These are phyloP conservation scores for Aspergillus unguis DNA, from an alignment of 2,329 filamentous ascomycete species.

Conservation along the genomic window DNA sequence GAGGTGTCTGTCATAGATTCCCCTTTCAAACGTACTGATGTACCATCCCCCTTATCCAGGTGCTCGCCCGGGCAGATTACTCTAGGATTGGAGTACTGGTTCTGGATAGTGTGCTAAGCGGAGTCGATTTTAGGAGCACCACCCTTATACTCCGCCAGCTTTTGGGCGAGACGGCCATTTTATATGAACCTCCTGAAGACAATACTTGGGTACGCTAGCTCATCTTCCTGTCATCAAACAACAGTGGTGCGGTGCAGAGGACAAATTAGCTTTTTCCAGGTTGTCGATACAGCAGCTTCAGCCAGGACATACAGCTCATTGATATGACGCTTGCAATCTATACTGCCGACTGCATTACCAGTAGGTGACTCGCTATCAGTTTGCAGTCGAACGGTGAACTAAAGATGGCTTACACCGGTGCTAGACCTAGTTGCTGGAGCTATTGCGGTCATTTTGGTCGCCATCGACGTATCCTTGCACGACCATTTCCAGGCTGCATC, in stretches of 20 bases:
- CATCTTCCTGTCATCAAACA: background rate
- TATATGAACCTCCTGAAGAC: background rate
- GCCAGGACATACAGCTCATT: slow-evolving; percentile 45
- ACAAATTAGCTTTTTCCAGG: slow-evolving; percentile 9
- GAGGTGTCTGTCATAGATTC: background rate
- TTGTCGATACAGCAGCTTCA: slow-evolving; percentile 13
- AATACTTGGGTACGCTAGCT: background rate
- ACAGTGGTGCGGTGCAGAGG: background rate
- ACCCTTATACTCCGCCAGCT: slow-evolving; percentile 4
- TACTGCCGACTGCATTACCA: slow-evolving; percentile 28
- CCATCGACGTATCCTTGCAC: background rate
- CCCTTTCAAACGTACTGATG: background rate
- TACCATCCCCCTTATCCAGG: slow-evolving; percentile 11
- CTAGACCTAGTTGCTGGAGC: slow-evolving; percentile 46
- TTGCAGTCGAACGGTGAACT: background rate
- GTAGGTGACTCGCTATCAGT: background rate
- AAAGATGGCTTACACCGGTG: slow-evolving; percentile 41
- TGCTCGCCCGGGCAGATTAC: slow-evolving; percentile 51
- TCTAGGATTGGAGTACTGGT: slow-evolving; percentile 39
- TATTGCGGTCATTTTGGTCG: slow-evolving; percentile 42
- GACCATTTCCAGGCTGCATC: slow-evolving; percentile 30
- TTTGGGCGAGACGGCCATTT: slow-evolving; percentile 1
- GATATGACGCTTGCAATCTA: slow-evolving; percentile 42
- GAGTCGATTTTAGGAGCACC: slow-evolving; percentile 22
- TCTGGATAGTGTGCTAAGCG: slow-evolving; percentile 48